phyloP scores from a whole-genome alignment of 495 filamentous ascomycete genomes.

The Podospora pseudoanserina region DNA sequence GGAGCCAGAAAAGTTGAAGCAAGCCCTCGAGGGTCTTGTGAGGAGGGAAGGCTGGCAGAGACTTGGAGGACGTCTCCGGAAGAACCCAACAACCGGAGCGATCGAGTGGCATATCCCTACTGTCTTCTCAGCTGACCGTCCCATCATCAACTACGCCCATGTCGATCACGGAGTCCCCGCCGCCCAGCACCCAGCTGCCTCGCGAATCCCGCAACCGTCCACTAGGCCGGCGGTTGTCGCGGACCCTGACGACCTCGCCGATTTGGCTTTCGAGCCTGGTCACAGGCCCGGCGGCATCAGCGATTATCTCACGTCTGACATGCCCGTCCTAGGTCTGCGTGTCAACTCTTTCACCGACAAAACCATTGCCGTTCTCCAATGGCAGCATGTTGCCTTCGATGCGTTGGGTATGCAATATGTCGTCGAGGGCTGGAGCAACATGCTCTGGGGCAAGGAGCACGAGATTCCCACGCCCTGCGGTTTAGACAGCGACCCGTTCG shows the following conservation, averaged over 20 bases:
- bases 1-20: constrained; percentile 36
- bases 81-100: constrained; percentile 26
- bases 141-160: constrained; percentile 35
- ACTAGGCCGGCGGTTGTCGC: constrained; percentile 21
- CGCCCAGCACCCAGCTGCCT: constrained; percentile 33
- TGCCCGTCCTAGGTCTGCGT: constrained; percentile 26
- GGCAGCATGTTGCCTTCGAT: constrained; percentile 33
- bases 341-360: constrained; percentile 32
- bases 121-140: constrained; percentile 32
- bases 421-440: constrained; percentile 23
- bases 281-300: constrained; percentile 25
- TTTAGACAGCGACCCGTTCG: constrained; percentile 21
- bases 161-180: constrained; percentile 25
- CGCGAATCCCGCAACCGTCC: constrained; percentile 28
- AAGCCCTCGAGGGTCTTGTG: constrained; percentile 33
- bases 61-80: constrained; percentile 40
- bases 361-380: constrained; percentile 34
- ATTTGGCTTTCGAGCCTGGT: constrained; percentile 25
- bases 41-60: constrained; percentile 39
- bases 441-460: constrained; percentile 23
- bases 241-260: constrained; percentile 25
- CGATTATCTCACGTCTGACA: constrained; percentile 24
- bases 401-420: constrained; percentile 27
- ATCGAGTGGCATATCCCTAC: constrained; percentile 45
- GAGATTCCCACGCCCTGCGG: constrained; percentile 26